Conservation (phyloP, 176 grass and related monocot genomes). For the Rhynchospora breviuscula region DNA sequence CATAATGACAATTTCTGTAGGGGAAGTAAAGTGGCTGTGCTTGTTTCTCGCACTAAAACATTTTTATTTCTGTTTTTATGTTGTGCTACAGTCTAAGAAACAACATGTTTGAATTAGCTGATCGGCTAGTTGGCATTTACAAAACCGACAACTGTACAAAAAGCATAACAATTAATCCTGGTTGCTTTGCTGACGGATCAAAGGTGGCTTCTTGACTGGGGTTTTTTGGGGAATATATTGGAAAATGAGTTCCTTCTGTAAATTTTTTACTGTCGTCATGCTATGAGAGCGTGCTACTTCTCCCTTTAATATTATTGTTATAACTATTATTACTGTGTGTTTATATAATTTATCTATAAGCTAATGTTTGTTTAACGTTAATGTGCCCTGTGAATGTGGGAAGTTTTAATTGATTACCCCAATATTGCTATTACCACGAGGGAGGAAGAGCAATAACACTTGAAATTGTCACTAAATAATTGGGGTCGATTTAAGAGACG, state of each 20-base stretch:
- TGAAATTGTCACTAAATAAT: neutral
- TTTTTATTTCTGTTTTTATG: conserved; percentile 2
- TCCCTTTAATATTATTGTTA: conserved; percentile 11
- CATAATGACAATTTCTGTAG: neutral
- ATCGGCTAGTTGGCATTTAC: conserved; percentile 90
- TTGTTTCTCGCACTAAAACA: conserved; percentile 13
- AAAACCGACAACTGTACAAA: conserved; percentile 99
- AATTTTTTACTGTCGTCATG: neutral
- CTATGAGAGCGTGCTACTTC: neutral
- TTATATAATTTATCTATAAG: neutral
- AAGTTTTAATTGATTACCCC: neutral
- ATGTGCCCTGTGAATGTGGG: neutral
- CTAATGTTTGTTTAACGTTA: neutral
- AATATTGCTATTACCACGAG: neutral
- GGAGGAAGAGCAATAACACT: neutral
- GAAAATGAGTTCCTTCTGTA: conserved; percentile 43
- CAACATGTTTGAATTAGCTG: conserved; percentile 96
- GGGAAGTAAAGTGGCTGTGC: neutral
- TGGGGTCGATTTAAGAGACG: too few species aligned
- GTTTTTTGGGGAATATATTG: neutral
- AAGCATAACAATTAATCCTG: conserved; percentile 81
- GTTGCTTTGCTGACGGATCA: conserved; percentile 44
- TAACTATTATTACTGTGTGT: neutral
- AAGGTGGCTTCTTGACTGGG: conserved; percentile 25
- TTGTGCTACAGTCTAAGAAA: conserved; percentile 73